Evolutionary conservation across 2,329 filamentous ascomycete genomes (phyloP), one percentile per base, ranked within the genome.

Genomic region (Aspergillus flavus): DNA sequence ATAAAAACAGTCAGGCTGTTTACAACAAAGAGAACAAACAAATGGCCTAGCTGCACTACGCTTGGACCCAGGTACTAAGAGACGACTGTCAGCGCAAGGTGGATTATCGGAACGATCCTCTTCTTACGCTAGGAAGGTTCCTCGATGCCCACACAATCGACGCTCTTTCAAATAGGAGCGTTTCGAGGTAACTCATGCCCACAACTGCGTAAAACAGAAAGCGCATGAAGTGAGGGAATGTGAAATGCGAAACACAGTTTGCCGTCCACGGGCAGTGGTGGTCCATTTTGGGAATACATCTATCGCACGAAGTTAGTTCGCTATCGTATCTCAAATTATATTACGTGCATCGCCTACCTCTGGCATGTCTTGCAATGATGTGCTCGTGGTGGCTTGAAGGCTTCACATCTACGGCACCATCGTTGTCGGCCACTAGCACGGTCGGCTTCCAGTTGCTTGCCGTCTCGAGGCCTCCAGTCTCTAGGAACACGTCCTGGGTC

Each of bases 251-350:
- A 59, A 90, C 86, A 70, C 87, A 90, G 70, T 89, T 89, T 39
- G 78, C 80, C 28, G 87, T 89, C 87, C 87, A 90, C 7, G 87
- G 86, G 72, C 87, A 90, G 72, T 90, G 87, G 71, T 89, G 86
- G 72, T 89, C 86, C 86, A 88, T 88, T 74, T 87, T 88, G 0
- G 85, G 85, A 57, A 89, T 84, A 68, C 86, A 88, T 76, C 85
- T 87, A 57, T 19, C 30, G 16, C 10, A 39, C 21, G 34, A 16
- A 1, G n/a, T 48, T 9, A 21, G 43, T 32, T 21, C 19, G 26
- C 21, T 26, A 7, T 36, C 21, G 28, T 28, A 45, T 30, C 4
- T 11, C 21, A 21, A 46, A 34, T 7, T 55, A 7, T n/a, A 28
- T 43, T 9, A 3, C 12, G 32, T 39, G 36, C 5, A n/a, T 55